phyloP scores from a whole-genome alignment of 352 stramenopile genomes.

The Globisporangium spinosum region DNA sequence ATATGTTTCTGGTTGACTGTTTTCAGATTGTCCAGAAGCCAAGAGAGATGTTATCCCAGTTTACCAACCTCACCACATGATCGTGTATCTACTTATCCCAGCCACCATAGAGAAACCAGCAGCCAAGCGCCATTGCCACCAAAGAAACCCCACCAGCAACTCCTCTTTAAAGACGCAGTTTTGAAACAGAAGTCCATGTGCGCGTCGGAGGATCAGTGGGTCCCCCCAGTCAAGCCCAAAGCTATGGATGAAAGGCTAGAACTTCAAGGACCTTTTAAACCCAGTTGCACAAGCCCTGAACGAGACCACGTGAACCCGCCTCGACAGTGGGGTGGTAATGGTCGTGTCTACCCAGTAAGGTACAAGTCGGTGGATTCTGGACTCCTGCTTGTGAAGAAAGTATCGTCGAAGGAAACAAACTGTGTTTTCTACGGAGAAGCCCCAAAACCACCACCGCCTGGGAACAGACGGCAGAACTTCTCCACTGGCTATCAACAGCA shows the following conservation, averaged over 20 bases:
- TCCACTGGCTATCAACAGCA: constrained; percentile 6
- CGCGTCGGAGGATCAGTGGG: neutral
- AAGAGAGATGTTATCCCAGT: neutral
- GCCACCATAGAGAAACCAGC: neutral
- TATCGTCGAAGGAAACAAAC: neutral
- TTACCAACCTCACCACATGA: constrained; percentile 2
- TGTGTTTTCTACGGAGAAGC: neutral
- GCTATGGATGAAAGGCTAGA: neutral
- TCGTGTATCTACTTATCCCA: neutral
- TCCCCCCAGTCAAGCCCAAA: constrained; percentile 7
- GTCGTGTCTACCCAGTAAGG: neutral
- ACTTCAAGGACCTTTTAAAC: neutral
- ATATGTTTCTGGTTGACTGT: neutral
- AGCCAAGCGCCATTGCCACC: neutral
- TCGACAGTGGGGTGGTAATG: neutral
- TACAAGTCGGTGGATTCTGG: constrained; percentile 1
- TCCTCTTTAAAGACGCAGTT: constrained; percentile 55
- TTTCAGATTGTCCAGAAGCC: neutral
- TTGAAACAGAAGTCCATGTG: constrained; percentile 30
- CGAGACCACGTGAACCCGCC: neutral
- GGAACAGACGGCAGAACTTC: neutral
- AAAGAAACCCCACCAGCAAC: constrained; percentile 28
- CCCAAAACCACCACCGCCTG: neutral
- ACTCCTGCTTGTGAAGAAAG: neutral
- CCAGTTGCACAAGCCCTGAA: neutral